These are phyloP conservation scores for Dendrostoma leiphaemia DNA, from an alignment of 2,329 filamentous ascomycete species.

Conservation along the genomic window DNA sequence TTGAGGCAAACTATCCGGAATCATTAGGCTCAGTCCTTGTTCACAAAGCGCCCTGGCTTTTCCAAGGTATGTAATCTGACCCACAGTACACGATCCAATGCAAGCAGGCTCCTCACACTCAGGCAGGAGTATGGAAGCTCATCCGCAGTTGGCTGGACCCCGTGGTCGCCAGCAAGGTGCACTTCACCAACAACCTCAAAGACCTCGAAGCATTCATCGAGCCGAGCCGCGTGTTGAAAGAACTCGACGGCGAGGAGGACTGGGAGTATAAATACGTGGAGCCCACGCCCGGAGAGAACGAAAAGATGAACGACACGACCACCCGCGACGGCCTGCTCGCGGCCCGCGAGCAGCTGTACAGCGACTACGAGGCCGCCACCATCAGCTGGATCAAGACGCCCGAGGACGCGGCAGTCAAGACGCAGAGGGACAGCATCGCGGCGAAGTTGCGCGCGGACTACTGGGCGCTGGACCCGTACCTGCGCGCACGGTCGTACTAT, in stretches of 20 bases:
- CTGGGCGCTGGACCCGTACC: slow-evolving; percentile 85
- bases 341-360: slow-evolving; percentile 63
- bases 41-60: slow-evolving; percentile 96
- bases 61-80: slow-evolving; percentile 64
- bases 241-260: slow-evolving; percentile 81
- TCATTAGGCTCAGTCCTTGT: slow-evolving; percentile 85
- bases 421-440: slow-evolving; percentile 61
- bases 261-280: slow-evolving; percentile 84
- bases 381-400: slow-evolving; percentile 67
- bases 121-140: slow-evolving; percentile 84
- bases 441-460: slow-evolving; percentile 70
- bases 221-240: slow-evolving; percentile 68
- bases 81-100: neutral
- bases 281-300: slow-evolving; percentile 73
- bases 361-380: slow-evolving; percentile 72
- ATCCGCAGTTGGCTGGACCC: slow-evolving; percentile 96
- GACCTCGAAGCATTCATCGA: slow-evolving; percentile 79
- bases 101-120: slow-evolving; percentile 13
- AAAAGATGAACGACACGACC: slow-evolving; percentile 63
- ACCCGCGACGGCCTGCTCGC: slow-evolving; percentile 63
- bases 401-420: slow-evolving; percentile 47
- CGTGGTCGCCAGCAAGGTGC: slow-evolving; percentile 89
- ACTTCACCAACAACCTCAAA: slow-evolving; percentile 81
- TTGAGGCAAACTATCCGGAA: slow-evolving; percentile 98
- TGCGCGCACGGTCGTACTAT: slow-evolving; percentile 80